These are phyloP conservation scores for Stemphylium beticola DNA, from an alignment of 2,329 filamentous ascomycete genomes.

Conservation along the genomic window DNA sequence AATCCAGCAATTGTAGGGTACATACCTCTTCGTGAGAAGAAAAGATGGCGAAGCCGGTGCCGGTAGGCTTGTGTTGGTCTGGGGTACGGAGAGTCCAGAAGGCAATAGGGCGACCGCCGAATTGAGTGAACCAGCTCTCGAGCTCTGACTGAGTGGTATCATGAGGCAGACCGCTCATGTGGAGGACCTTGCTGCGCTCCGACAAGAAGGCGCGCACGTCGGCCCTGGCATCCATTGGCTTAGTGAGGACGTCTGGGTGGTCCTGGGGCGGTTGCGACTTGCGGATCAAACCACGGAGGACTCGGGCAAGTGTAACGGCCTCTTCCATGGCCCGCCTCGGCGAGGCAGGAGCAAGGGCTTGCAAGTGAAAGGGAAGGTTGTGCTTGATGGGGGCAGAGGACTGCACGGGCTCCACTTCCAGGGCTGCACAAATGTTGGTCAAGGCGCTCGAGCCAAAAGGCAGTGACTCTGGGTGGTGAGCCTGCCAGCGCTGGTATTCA, in stretches of 20 bases:
- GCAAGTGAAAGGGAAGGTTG: constrained; percentile 95
- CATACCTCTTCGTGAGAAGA: constrained; percentile 98
- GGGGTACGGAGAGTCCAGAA: constrained; percentile 99
- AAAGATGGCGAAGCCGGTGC: constrained; percentile 96
- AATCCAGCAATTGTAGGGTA: background rate
- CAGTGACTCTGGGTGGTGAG: constrained; percentile 95
- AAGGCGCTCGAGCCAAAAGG: constrained; percentile 95
- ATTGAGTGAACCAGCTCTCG: constrained; percentile 99
- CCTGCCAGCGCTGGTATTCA: constrained; percentile 98
- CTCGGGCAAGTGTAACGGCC: constrained; percentile 89
- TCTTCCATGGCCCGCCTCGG: constrained; percentile 97
- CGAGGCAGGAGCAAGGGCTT: constrained; percentile 92
- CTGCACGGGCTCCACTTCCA: constrained; percentile 97
- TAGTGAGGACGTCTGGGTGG: constrained; percentile 90
- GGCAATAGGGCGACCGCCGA: constrained; percentile 94
- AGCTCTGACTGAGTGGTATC: constrained; percentile 98
- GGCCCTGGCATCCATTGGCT: constrained; percentile 94
- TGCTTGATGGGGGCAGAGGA: constrained; percentile 98
- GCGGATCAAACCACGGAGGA: constrained; percentile 88
- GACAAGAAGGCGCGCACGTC: constrained; percentile 96
- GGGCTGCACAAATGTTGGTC: constrained; percentile 95
- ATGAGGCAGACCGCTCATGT: constrained; percentile 96
- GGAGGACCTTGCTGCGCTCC: constrained; percentile 95
- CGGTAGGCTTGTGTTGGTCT: constrained; percentile 99
- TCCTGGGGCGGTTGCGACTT: constrained; percentile 95